Evolutionary conservation across 345 rosid species (phyloP), one percentile per base, ranked within the genome.

Genomic region (Corymbia maculata): DNA sequence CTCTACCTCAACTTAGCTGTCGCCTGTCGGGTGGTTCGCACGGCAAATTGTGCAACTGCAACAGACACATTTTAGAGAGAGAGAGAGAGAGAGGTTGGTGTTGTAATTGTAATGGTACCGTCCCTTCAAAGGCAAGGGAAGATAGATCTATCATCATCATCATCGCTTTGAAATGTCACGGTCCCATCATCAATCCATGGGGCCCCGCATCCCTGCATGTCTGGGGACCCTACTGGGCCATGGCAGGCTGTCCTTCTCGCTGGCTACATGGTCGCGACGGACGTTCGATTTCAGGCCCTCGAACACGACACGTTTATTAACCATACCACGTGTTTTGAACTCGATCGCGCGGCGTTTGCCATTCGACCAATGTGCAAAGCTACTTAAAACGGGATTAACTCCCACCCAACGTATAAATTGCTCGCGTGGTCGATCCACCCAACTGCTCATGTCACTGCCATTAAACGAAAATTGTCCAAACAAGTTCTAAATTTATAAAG

Each of bases 331-430:
- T 0, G 0, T 70, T 17, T 32, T 32, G 10, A 8, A 32, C 24
- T 32, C 1, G 7, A 70, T 32, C 1, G 1, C 12, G 17, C 1
- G 2, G 4, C 22, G 2, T 5, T 1, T 30, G 0, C 0, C 6
- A 14, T 66, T 9, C 1, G 2, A 70, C 16, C 0, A 2, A 55
- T 55, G 2, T 0, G 0, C 9, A 9, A 55, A 70, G 80, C 80
- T 2, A 32, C 4, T 32, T 4, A 32, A 70, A 16, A 16, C 0
- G 3, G 22, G 10, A 16, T 8, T 8, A 32, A 4, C 2, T 70
- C 45, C 6, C 2, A 1, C 22, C 6, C 5, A 8, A 0, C 5
- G 9, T 32, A 22, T 32, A 32, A 68, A 68, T 68, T 68, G 79
- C 44, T 68, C 15, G 44, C 7, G 6, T 2, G 5, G 8, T 66